Evolutionary conservation across 1,284 basidiomycete genomes (phyloP).

Genomic region (Ustilago trichophora): DNA sequence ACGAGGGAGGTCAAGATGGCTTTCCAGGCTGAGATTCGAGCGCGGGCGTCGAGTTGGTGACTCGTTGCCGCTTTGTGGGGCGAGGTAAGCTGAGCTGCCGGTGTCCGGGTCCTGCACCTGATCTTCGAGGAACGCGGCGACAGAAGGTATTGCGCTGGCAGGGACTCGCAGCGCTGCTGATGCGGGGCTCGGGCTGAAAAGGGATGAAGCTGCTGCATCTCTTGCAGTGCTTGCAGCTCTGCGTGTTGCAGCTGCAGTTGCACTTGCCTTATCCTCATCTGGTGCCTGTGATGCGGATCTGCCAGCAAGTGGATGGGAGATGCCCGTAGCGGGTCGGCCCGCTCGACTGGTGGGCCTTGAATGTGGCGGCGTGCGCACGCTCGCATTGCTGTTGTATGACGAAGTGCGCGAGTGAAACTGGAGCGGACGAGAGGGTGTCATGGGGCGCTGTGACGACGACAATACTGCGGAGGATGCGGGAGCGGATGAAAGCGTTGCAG

Average conservation of each 20-base stretch:
- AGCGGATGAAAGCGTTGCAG: background rate
- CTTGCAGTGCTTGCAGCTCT: slow-evolving; percentile 3
- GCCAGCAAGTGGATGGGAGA: slow-evolving; percentile 11
- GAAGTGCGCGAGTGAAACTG: slow-evolving; percentile 30
- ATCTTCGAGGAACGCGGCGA: slow-evolving; percentile 33
- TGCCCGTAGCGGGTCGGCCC: slow-evolving; percentile 11
- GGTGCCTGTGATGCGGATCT: slow-evolving; percentile 14
- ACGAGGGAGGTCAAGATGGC: background rate
- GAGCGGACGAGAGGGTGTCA: slow-evolving; percentile 19
- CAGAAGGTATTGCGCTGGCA: slow-evolving; percentile 5
- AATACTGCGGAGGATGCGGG: background rate
- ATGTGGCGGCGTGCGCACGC: slow-evolving; percentile 30
- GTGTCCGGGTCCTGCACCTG: slow-evolving; percentile 10
- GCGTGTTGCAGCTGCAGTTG: background rate
- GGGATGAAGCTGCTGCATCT: background rate
- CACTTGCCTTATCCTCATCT: slow-evolving; percentile 1
- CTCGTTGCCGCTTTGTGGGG: background rate
- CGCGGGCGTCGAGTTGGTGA: slow-evolving; percentile 23
- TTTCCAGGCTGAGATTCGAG: slow-evolving; percentile 6
- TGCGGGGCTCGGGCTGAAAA: slow-evolving; percentile 23
- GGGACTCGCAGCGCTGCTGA: slow-evolving; percentile 1
- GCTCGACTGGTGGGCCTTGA: slow-evolving; percentile 34
- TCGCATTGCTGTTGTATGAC: slow-evolving; percentile 15
- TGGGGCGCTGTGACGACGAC: slow-evolving; percentile 12
- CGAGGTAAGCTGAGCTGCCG: background rate